Evolutionary conservation across 371 early-diverging fungal species (phyloP), one percentile per base, ranked within the genome.

Genomic region (Rhizopus stolonifer): DNA sequence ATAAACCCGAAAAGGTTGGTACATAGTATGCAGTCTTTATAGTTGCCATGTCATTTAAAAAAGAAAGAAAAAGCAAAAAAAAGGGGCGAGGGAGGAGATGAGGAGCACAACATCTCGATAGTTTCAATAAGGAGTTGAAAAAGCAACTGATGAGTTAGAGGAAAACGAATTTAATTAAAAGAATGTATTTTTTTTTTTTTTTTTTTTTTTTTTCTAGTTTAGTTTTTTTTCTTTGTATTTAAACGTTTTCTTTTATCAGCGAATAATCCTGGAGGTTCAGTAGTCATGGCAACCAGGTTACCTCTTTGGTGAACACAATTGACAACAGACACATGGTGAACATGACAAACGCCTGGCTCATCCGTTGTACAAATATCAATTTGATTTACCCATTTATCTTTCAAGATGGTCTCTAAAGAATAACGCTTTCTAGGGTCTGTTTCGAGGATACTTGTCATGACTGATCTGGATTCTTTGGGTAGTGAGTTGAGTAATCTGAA

Each of bases 301-400:
- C 60, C 68, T 34, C 72, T 26, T 21, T 74, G 58, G 15, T 31
- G 43, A 13, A 49, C 50, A 6, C 29, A 36, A 39, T 52, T 45
- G 4, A 63, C 39, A 19, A 39, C 56, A 19, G 63, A 62, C 19
- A 83, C 65, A 53, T 83, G 80, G 42, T 79, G 80, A 22, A 77
- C 70, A 53, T 78, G 80, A 22, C 65, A 56, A 18, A 58, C 57
- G 13, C 77, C 74, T 49, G 74, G 64, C 49, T 72, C 67, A 7
- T 70, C 52, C 1, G 53, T 1, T 2, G 67, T 70, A 52, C 88
- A 88, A 14, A 77, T 69, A 45, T 85, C 86, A n/a, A 86, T 68
- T 15, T 56, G 50, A 38, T 71, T 63, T 33, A 83, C 67, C 85
- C 84, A 85, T 23, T 61, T 59, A 56, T 78, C 74, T 14, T 61